Conservation (phyloP, 148 eudicot genomes). For the Euryodendron excelsum region DNA sequence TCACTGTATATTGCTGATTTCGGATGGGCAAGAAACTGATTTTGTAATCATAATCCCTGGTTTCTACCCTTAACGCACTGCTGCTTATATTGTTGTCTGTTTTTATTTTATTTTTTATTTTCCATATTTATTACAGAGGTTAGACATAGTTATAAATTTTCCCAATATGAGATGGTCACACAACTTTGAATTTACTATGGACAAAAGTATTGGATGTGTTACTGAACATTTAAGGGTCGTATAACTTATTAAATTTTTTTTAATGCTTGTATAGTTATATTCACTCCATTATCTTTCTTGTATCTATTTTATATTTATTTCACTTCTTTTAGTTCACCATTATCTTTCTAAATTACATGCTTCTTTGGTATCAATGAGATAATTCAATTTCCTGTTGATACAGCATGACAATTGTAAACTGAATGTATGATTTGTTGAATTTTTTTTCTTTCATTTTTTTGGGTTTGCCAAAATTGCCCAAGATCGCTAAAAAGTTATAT, state of each 20-base stretch:
- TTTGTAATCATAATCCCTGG: neutral
- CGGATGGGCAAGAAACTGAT: neutral
- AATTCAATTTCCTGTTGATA: neutral
- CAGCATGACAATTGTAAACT: neutral
- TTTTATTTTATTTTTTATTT: too few species aligned
- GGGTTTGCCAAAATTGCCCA: neutral
- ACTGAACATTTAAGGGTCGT: neutral
- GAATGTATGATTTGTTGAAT: neutral
- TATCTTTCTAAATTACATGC: neutral
- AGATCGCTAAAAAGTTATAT: neutral
- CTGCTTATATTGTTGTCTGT: neutral
- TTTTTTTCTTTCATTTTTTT: neutral
- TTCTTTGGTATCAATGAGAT: neutral
- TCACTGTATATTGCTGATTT: neutral
- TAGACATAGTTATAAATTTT: neutral
- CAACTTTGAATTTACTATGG: neutral
- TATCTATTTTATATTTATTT: neutral
- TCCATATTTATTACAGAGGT: neutral
- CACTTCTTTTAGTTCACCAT: neutral
- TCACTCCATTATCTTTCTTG: neutral
- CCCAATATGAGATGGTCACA: neutral
- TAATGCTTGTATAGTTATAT: neutral
- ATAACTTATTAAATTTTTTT: too few species aligned
- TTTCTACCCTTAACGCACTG: neutral
- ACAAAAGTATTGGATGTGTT: neutral